Evolutionary conservation across 768 basidiomycete genomes (phyloP).

Genomic region (Psilocybe cubensis): DNA sequence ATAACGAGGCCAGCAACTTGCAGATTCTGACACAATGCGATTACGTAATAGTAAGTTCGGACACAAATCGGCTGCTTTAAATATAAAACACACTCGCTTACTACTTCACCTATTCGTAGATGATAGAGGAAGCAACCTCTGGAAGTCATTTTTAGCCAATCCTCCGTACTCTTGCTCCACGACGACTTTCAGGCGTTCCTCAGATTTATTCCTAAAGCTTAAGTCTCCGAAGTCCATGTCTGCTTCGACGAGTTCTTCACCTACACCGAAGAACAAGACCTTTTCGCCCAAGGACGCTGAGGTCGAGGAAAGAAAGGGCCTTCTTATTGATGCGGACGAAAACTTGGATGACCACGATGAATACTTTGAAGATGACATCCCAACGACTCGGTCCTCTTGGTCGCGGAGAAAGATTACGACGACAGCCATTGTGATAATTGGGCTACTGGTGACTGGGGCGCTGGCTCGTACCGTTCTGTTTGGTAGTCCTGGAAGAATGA

Average conservation of each 20-base stretch:
- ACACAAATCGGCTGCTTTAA: no score
- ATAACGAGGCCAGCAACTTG: no score
- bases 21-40: no score
- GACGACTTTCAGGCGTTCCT: not conserved
- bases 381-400: conserved; percentile 28
- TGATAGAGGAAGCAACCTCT: no score
- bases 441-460: conserved; percentile 45
- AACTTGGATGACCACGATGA: conserved; percentile 25
- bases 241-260: conserved; percentile 4
- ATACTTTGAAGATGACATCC: conserved; percentile 25
- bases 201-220: not conserved
- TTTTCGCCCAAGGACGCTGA: conserved; percentile 1
- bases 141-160: not conserved
- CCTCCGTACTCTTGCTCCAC: not conserved
- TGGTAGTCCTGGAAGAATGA: conserved; percentile 20
- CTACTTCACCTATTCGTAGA: no score
- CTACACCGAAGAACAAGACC: not conserved
- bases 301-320: conserved; percentile 42
- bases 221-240: not conserved
- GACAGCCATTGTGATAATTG: conserved; percentile 42
- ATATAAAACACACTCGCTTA: no score
- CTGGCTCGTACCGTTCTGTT: conserved; percentile 42
- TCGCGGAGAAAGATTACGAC: conserved; percentile 40
- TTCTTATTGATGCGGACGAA: conserved; percentile 32
- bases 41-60: no score